These are phyloP conservation scores for Phragmites australis DNA, from an alignment of 176 grass and related monocot genomes.

Conservation along the genomic window DNA sequence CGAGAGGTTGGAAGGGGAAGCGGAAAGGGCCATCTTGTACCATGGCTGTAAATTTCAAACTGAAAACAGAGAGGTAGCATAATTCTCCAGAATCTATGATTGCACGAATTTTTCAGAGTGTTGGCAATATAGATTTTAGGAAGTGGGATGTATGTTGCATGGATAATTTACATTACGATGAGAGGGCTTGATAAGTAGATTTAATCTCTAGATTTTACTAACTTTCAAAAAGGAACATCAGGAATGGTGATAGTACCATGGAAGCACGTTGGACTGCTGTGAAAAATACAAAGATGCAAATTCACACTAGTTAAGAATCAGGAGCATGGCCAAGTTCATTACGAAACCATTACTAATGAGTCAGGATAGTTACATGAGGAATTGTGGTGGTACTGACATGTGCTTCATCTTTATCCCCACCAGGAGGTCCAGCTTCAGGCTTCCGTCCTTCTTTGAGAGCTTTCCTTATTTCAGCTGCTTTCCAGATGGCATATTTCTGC, in stretches of 20 bases:
- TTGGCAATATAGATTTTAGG: background rate
- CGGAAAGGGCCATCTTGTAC: no score
- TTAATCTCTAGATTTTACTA: background rate
- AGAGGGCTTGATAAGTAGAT: background rate
- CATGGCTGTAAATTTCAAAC: background rate
- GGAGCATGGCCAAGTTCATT: background rate
- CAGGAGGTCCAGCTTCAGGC: conserved; percentile 93
- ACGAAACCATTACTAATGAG: background rate
- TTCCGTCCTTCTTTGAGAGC: conserved; percentile 91
- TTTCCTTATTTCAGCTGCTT: conserved; percentile 99
- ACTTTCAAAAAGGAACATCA: background rate
- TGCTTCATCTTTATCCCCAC: conserved; percentile 70
- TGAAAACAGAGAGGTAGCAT: background rate
- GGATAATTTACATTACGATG: background rate
- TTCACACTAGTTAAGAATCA: background rate
- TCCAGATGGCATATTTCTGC: conserved; percentile 96
- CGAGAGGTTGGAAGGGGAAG: no score
- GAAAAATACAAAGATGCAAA: background rate
- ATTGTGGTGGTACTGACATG: conserved; percentile 31
- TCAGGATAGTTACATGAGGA: conserved; percentile 49
- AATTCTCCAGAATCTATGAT: background rate
- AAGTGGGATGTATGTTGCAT: conserved; percentile 4
- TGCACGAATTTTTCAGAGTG: background rate
- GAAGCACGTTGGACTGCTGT: conserved; percentile 1
- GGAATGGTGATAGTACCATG: conserved; percentile 4